Conservation (phyloP, 225 moss, liverwort and hornwort genomes). For the Sphagnum tenellum region DNA sequence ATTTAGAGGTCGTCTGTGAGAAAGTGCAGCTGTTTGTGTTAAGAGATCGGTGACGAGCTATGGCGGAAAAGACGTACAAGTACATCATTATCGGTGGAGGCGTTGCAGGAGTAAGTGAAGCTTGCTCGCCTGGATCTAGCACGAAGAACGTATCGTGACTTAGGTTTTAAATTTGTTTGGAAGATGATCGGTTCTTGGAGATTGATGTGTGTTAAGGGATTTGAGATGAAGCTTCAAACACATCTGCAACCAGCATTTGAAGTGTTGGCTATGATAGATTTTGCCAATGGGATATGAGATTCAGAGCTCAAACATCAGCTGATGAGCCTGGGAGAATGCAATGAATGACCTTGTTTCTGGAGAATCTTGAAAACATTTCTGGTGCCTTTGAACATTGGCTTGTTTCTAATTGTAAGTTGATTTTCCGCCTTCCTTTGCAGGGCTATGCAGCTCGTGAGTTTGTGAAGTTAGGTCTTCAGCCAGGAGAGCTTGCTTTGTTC, state of each 20-base stretch:
- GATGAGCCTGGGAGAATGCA: too few species aligned
- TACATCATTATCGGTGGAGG: conserved; percentile 50
- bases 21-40: too few species aligned
- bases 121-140: neutral
- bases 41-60: neutral
- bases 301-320: too few species aligned
- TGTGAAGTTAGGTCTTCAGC: conserved; percentile 39
- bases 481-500: conserved; percentile 47
- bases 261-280: neutral
- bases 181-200: neutral
- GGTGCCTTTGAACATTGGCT: neutral
- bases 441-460: conserved; percentile 53
- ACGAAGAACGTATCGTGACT: neutral
- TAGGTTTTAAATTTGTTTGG: neutral
- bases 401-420: neutral
- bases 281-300: neutral
- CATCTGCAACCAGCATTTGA: neutral
- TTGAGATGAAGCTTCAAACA: neutral
- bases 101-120: conserved; percentile 32
- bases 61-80: conserved; percentile 30
- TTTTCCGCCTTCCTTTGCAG: conserved; percentile 11
- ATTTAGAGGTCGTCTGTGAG: too few species aligned
- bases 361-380: neutral
- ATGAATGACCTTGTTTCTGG: too few species aligned
- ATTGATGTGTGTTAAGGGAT: neutral